These are phyloP conservation scores for Xylaria curta DNA, from an alignment of 495 filamentous ascomycete genomes.

Conservation along the genomic window DNA sequence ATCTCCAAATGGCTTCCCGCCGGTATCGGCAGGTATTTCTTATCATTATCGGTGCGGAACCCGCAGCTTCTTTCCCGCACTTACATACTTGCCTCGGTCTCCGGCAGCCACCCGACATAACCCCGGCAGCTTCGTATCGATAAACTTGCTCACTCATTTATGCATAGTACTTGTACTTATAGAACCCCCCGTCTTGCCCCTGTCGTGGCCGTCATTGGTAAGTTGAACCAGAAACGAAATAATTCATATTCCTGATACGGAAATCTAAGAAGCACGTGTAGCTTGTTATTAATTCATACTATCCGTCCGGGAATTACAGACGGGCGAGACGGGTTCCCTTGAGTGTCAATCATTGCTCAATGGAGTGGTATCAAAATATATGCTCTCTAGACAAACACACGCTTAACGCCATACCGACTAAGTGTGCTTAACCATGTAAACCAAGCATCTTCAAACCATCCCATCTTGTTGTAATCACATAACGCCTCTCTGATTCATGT, in stretches of 20 bases:
- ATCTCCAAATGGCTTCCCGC: no score
- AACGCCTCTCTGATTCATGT: slow-evolving; percentile 63
- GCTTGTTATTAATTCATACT: background rate
- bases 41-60: no score
- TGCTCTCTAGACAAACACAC: slow-evolving; percentile 17
- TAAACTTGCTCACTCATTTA: background rate
- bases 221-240: slow-evolving; percentile 1
- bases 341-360: background rate
- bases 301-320: background rate
- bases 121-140: background rate
- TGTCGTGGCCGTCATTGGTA: background rate
- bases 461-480: slow-evolving; percentile 35
- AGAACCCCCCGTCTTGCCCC: background rate
- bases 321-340: background rate
- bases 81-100: background rate
- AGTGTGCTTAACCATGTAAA: slow-evolving; percentile 10
- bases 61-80: no score
- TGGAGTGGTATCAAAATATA: slow-evolving; percentile 20
- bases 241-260: background rate
- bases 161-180: background rate
- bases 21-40: no score
- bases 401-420: background rate
- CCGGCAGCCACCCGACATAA: slow-evolving; percentile 10
- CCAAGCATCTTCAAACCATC: background rate
- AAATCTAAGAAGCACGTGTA: background rate